Evolutionary conservation across 1,284 basidiomycete species (phyloP), one percentile per base, ranked within the genome.

Genomic region (Termitomyces sp.): DNA sequence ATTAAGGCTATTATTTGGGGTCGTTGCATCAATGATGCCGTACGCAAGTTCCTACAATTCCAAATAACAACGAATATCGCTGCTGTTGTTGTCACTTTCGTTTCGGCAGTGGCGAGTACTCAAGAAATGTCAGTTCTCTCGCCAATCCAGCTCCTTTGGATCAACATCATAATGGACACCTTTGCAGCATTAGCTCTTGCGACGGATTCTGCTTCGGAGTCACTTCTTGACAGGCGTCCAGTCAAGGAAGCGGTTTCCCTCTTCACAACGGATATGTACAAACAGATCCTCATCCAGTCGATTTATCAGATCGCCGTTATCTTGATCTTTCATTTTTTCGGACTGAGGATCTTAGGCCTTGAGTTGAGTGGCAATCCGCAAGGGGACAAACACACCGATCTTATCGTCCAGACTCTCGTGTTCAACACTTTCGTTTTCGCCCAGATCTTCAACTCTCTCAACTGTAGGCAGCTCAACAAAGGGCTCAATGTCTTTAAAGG

Each of bases 1-100:
- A 92, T 97, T 59, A 88, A 92, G 64, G 96, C 95, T 53, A 95
- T 98, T 66, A 95, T 97, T 80, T 98, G 96, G 96, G 96, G 96
- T 43, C 91, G 96, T 54, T 96, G 93, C 68, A 95, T 99, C 58
- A 98, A 97, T 71, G 96, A 98, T 67, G 84, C 94, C 0, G 96
- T 98, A 57, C 87, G 90, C 68, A 98, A 98, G 76, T 98, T 98
- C 76, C 68, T 99, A 57, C 96, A 98, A 75, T 98, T 98, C 83
- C 96, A 99, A 75, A 81, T 99, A 59, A 93, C 92, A 9, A 91
- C 92, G 65, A 98, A 98, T 76, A 83, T 98, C 57, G 94, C 93
- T 5, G 95, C 96, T 44, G 94, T 98, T 53, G 71, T 96, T 57
- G 88, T 98, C 66, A 97, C 95, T 6, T 95, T 94, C 62, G 81